Conservation (phyloP, 1,139 yeast species). For the Yamadazyma atmosphaerica region DNA sequence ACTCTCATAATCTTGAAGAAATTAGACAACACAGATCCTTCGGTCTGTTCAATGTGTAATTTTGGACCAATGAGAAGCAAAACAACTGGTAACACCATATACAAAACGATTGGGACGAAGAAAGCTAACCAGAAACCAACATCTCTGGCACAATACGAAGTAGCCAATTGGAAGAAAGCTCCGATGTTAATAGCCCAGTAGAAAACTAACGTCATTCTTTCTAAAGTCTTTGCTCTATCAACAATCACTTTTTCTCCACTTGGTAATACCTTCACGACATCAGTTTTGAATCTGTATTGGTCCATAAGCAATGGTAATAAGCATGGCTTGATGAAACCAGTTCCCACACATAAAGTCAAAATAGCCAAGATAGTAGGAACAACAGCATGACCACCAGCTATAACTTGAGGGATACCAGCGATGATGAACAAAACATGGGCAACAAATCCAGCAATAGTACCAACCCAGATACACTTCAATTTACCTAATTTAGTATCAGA, state of each 20-base stretch:
- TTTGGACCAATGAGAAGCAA: conserved; percentile 37
- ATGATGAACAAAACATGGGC: conserved; percentile 40
- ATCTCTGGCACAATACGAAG: conserved; percentile 68
- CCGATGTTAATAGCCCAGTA: conserved; percentile 84
- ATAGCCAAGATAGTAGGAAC: conserved; percentile 38
- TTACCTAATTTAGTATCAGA: conserved; percentile 46
- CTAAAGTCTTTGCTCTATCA: conserved; percentile 70
- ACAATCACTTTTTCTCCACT: conserved; percentile 68
- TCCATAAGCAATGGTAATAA: conserved; percentile 54
- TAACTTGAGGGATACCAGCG: conserved; percentile 41
- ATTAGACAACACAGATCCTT: conserved; percentile 51
- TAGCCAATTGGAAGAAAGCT: conserved; percentile 73
- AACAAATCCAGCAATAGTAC: conserved; percentile 38
- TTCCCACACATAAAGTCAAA: conserved; percentile 40
- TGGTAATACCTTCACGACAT: conserved; percentile 57
- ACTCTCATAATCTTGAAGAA: conserved; percentile 40
- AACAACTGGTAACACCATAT: conserved; percentile 48
- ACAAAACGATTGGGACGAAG: conserved; percentile 55
- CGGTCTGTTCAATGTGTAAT: conserved; percentile 39
- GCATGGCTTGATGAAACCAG: conserved; percentile 54
- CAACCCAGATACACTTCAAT: conserved; percentile 42
- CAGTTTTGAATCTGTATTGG: conserved; percentile 53
- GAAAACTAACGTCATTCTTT: conserved; percentile 73
- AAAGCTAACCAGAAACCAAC: conserved; percentile 81
- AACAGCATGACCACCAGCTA: conserved; percentile 34